Base-by-base conservation (phyloP, 257 asterid species). In the Anisodus tanguticus region DNA sequence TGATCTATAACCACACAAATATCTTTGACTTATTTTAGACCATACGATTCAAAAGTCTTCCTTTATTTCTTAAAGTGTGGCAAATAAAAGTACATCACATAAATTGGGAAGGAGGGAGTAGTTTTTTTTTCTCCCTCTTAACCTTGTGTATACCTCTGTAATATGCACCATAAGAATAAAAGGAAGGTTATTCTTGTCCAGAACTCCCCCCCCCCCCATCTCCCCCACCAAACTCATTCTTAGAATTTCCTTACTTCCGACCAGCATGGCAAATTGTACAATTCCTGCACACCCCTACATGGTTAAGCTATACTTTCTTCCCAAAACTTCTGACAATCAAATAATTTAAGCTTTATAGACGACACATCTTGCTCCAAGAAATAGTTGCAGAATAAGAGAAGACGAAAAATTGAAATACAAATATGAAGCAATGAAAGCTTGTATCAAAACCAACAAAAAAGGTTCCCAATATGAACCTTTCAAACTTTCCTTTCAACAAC, bases 401-500 rank as follows among this genome's bases (percentile, higher is more conserved):
- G 26, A 83, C 67, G 22, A 79, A 45, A 74, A 79, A 82, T 31
- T 41, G 55, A 80, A 60, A 45, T 57, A 58, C 54, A 39, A 58
- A 47, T 45, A 80, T 59, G 58, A 37, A 37, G 31, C 31, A 16
- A 59, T 54, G 43, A 58, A 77, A 60, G 26, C 3, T 19, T 58
- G 78, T 71, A 82, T 55, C 80, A 41, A 87, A 70, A 81, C 80
- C 12, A 41, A 51, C 71, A 68, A 82, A 83, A 85, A 84, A 76
- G 81, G 63, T 76, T 76, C 81, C 63, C 47, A 51, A 15, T 77
- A 77, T 77, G 82, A 84, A 87, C 88, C 58, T 86, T 12, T 35
- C 85, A 79, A 85, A 82, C 86, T 84, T 83, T 87, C 82, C 86
- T 86, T 88, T 88, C 90, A 86, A 85, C 85, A 85, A 81, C 53